Percentiles rank a stretch among this genome's conserved stretches.
These are phyloP conservation scores for Amphirosellinia nigrospora DNA, from an alignment of 495 filamentous ascomycete genomes.

Conservation along the genomic window DNA sequence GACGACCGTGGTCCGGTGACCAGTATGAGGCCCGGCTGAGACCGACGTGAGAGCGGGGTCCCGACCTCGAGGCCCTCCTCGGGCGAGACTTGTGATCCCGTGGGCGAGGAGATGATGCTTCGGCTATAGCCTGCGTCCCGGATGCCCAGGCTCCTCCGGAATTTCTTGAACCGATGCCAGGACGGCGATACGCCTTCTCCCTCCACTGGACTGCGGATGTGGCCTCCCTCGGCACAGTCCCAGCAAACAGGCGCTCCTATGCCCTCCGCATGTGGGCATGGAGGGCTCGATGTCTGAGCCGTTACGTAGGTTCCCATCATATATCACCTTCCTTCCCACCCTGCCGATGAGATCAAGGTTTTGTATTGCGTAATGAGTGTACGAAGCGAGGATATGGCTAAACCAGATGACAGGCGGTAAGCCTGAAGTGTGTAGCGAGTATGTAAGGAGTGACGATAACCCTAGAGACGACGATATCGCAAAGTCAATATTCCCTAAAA, in stretches of 20 bases:
- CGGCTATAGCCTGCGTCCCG: background rate
- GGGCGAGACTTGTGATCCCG: slow-evolving; percentile 16
- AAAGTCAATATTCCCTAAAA: background rate
- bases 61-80: slow-evolving; percentile 31
- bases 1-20: slow-evolving; percentile 21
- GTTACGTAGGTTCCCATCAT: background rate
- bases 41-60: background rate
- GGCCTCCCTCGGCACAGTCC: slow-evolving; percentile 33
- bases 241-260: slow-evolving; percentile 29
- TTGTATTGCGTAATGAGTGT: background rate
- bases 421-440: background rate
- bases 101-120: background rate
- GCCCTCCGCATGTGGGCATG: slow-evolving; percentile 27
- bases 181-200: background rate
- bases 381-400: background rate
- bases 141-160: slow-evolving; percentile 24
- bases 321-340: background rate
- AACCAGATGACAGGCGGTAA: background rate
- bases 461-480: background rate
- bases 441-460: background rate
- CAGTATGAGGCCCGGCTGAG: slow-evolving; percentile 29
- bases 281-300: background rate
- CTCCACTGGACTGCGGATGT: background rate
- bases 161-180: slow-evolving; percentile 6
- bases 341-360: background rate